phyloP scores from a whole-genome alignment of 2,329 filamentous ascomycete genomes.

The Alternaria metachromatica region DNA sequence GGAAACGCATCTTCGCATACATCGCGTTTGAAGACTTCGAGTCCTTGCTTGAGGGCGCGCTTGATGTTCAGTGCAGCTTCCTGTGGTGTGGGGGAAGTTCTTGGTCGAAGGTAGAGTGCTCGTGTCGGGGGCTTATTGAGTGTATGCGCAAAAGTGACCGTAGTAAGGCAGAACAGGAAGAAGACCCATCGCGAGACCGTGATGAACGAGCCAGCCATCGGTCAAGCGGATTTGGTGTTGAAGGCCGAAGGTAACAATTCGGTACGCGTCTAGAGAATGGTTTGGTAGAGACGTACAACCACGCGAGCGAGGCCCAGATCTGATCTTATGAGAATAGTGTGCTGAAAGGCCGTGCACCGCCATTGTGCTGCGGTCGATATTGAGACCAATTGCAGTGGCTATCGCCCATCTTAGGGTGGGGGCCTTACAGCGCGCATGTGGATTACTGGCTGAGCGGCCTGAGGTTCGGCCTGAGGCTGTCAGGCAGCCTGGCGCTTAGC shows the following conservation, averaged over 20 bases:
- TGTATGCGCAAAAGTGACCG: background rate
- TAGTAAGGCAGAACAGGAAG: background rate
- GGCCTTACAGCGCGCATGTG: background rate
- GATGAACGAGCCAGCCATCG: background rate
- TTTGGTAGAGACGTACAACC: background rate
- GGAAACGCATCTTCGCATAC: background rate
- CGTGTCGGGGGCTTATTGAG: background rate
- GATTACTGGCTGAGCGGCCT: background rate
- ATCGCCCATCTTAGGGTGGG: background rate
- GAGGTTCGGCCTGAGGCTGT: background rate
- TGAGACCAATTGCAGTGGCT: background rate
- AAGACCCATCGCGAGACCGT: background rate
- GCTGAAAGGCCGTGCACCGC: background rate
- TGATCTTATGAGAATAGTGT: background rate
- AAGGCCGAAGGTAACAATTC: background rate
- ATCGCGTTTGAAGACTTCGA: background rate
- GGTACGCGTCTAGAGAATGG: too few species aligned
- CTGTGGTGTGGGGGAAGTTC: background rate
- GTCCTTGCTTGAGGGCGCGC: background rate
- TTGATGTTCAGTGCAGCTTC: background rate
- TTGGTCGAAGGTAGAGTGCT: background rate
- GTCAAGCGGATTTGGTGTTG: background rate
- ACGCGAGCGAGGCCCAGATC: background rate
- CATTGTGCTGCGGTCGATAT: background rate
- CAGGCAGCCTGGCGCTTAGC: background rate